Base-by-base conservation (phyloP, 306 rosid genomes). In the Quillaja saponaria region DNA sequence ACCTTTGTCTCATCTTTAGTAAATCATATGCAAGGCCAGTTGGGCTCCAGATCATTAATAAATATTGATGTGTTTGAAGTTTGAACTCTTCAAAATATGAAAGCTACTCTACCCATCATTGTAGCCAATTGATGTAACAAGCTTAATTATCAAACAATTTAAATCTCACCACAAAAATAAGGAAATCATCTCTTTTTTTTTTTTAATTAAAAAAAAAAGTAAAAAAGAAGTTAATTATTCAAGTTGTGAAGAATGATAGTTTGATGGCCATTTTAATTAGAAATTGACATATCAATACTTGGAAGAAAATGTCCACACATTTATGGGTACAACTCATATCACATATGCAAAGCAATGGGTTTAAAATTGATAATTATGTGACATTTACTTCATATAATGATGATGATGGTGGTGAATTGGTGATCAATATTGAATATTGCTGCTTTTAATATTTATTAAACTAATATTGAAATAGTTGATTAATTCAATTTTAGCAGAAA, bases 11-110 rank as follows among this genome's bases (percentile, higher is more conserved):
- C 18, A 34, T 21, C 13, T 3, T 41, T 49, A 6, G 67, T 44
- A 63, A 62, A 58, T 34, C 41, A 63, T 63, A 45, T 40, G n/a
- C n/a, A n/a, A 69, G 19, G 19, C 28, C 63, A 73, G 61, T 62
- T 64, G 63, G 76, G 73, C 38, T 54, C 79, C 76, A 67, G 48
- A 49, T 61, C 72, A 71, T 66, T 69, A 10, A 67, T 16, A 16
- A 11, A 12, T n/a, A n/a, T 8, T 18, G 37, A 19, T 59, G 56
- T 34, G 18, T 11, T 48, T 41, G 9, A 55, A 52, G 18, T 11
- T 48, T 41, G 9, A 55, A 52, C 49, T 3, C 33, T 47, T 50
- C 16, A 28, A 25, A 19, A 35, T n/a, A 7, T 44, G 50, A 40
- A 42, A 38, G 48, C 39, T 42, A 35, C 28, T 18, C 45, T 16